phyloP scores from a whole-genome alignment of 2,329 filamentous ascomycete species.

The Ciborinia camelliae region DNA sequence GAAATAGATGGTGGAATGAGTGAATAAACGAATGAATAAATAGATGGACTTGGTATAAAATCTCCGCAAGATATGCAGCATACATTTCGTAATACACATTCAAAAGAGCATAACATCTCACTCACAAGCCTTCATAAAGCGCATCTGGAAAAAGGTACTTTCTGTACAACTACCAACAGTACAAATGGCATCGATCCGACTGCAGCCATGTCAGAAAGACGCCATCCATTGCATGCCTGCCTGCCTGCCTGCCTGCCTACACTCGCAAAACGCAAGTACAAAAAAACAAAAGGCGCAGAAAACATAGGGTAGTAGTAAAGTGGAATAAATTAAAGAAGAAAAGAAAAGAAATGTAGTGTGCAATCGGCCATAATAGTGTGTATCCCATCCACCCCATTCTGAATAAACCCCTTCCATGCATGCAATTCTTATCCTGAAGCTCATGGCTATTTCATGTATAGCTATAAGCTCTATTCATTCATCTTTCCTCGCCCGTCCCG shows the following conservation, averaged over 20 bases:
- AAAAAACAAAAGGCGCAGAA: slow-evolving; percentile 10
- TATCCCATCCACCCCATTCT: not conserved
- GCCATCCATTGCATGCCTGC: slow-evolving; percentile 1
- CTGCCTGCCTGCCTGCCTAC: not conserved
- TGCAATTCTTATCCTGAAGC: slow-evolving; percentile 17
- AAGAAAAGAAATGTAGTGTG: slow-evolving; percentile 4
- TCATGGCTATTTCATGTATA: slow-evolving; percentile 12
- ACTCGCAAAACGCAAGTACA: slow-evolving; percentile 8
- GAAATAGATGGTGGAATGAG: slow-evolving; percentile 1
- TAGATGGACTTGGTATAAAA: not conserved
- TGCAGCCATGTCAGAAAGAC: not conserved
- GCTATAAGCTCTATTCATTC: slow-evolving; percentile 11
- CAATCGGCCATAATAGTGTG: slow-evolving; percentile 5
- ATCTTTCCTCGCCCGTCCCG: not conserved
- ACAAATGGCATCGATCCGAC: not conserved
- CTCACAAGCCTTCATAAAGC: not conserved
- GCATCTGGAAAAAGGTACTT: not conserved
- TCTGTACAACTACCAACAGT: not conserved
- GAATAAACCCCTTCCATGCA: slow-evolving; percentile 7
- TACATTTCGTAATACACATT: not conserved
- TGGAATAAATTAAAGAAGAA: slow-evolving; percentile 4
- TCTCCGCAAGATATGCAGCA: not conserved
- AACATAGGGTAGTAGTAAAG: slow-evolving; percentile 1
- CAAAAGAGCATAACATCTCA: not conserved
- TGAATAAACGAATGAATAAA: not conserved